Evolutionary conservation across 2,329 filamentous ascomycete species (phyloP).

Genomic region (Epichloe sp.): DNA sequence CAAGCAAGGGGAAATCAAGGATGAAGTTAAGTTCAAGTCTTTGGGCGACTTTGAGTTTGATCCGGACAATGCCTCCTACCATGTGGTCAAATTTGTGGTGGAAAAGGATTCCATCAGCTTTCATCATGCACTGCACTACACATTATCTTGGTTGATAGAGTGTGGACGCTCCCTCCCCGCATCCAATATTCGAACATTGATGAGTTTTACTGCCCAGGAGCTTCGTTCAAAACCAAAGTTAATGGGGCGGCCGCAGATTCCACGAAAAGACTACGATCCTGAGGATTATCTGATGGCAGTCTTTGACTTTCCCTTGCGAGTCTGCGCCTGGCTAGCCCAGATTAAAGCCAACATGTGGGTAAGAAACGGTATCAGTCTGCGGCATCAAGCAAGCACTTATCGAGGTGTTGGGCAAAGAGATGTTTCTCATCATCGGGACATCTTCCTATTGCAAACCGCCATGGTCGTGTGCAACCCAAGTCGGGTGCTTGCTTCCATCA

Average conservation of each 20-base stretch:
- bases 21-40: conserved; percentile 70
- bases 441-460: conserved; percentile 85
- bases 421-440: conserved; percentile 85
- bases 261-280: conserved; percentile 42
- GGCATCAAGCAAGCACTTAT: conserved; percentile 91
- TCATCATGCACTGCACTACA: conserved; percentile 93
- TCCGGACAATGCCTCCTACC: conserved; percentile 37
- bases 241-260: conserved; percentile 46
- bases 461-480: conserved; percentile 75
- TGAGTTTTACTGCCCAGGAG: conserved; percentile 60
- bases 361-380: conserved; percentile 86
- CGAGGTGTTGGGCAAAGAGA: conserved; percentile 80
- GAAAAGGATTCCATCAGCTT: conserved; percentile 90
- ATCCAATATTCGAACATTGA: conserved; percentile 51
- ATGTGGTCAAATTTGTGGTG: conserved; percentile 76
- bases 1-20: conserved; percentile 74
- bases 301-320: conserved; percentile 85
- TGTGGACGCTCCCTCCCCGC: conserved; percentile 64
- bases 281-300: conserved; percentile 77
- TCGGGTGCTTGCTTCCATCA: conserved; percentile 73
- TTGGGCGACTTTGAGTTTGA: conserved; percentile 74
- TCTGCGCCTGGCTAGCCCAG: conserved; percentile 92
- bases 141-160: conserved; percentile 89
- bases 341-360: conserved; percentile 99
- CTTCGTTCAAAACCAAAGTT: conserved; percentile 51